Evolutionary conservation across 169 alveolate genomes (phyloP).

Genomic region (Condylostoma magnum): DNA sequence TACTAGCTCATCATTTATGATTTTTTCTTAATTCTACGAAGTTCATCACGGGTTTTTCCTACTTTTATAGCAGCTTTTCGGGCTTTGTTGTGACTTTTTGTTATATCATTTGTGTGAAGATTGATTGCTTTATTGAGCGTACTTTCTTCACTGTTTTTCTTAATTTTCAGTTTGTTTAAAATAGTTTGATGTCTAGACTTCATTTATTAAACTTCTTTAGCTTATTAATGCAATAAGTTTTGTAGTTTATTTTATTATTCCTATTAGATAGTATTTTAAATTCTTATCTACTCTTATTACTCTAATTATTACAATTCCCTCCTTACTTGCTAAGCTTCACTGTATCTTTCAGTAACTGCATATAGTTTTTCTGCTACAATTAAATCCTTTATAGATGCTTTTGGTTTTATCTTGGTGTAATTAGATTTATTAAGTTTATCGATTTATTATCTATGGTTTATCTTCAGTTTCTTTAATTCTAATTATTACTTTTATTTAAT

Average conservation of each 20-base stretch:
- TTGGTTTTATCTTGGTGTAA: constrained; percentile 49
- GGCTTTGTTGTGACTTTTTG: constrained; percentile 46
- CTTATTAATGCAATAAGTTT: constrained; percentile 34
- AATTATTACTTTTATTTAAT: constrained; percentile 18
- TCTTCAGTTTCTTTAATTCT: constrained; percentile 16
- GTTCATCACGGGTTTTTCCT: constrained; percentile 55
- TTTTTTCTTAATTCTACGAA: constrained; percentile 41
- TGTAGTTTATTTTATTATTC: constrained; percentile 38
- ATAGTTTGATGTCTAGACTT: constrained; percentile 34
- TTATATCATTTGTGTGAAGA: constrained; percentile 51
- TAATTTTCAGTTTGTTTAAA: constrained; percentile 41
- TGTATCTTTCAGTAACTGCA: constrained; percentile 51
- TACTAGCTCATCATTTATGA: constrained; percentile 29
- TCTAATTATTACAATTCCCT: constrained; percentile 39
- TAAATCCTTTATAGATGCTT: constrained; percentile 35
- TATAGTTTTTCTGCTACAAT: constrained; percentile 51
- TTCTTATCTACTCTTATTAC: constrained; percentile 42
- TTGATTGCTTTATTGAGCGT: constrained; percentile 44
- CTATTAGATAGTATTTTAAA: constrained; percentile 43
- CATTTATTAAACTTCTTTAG: constrained; percentile 43
- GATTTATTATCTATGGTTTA: neutral
- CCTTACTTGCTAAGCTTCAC: constrained; percentile 56
- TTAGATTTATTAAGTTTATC: constrained; percentile 34
- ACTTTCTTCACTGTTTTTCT: constrained; percentile 40
- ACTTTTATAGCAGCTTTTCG: constrained; percentile 40